Conservation (phyloP, 2,329 filamentous ascomycete species). For the Macrophomina tecta region DNA sequence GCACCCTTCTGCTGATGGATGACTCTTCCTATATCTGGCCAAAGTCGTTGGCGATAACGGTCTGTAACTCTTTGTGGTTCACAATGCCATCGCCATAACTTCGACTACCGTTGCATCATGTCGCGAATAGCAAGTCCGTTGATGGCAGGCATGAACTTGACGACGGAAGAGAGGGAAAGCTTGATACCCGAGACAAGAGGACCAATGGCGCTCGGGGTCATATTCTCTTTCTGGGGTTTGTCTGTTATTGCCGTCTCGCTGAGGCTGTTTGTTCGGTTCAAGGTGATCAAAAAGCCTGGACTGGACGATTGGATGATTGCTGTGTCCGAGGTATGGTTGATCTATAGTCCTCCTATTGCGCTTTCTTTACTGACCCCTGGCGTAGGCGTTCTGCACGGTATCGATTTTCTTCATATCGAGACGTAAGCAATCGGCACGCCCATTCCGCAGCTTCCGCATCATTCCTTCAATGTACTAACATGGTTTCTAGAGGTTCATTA, state of each 20-base stretch:
- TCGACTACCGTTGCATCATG: background rate
- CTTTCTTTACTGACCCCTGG: too few relatives aligned
- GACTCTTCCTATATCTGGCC: too few relatives aligned
- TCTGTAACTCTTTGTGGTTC: background rate
- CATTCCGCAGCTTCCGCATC: too few relatives aligned
- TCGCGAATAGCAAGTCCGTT: background rate
- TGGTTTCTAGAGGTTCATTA: background rate
- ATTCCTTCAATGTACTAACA: too few relatives aligned
- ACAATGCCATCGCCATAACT: background rate
- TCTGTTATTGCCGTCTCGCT: background rate
- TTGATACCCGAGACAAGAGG: background rate
- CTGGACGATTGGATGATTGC: background rate
- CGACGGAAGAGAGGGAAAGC: background rate
- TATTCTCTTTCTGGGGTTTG: constrained; percentile 1
- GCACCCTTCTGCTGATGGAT: too few relatives aligned
- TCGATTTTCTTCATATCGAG: too few relatives aligned
- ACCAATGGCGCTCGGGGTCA: background rate
- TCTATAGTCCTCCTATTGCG: too few relatives aligned
- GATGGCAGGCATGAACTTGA: background rate
- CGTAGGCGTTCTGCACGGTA: too few relatives aligned
- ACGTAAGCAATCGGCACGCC: too few relatives aligned
- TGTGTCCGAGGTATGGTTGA: background rate
- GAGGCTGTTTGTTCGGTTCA: background rate
- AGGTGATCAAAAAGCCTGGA: background rate
- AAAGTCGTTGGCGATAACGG: too few relatives aligned